Conservation (phyloP, 495 filamentous ascomycete species). For the Aspergillus avenaceus region DNA sequence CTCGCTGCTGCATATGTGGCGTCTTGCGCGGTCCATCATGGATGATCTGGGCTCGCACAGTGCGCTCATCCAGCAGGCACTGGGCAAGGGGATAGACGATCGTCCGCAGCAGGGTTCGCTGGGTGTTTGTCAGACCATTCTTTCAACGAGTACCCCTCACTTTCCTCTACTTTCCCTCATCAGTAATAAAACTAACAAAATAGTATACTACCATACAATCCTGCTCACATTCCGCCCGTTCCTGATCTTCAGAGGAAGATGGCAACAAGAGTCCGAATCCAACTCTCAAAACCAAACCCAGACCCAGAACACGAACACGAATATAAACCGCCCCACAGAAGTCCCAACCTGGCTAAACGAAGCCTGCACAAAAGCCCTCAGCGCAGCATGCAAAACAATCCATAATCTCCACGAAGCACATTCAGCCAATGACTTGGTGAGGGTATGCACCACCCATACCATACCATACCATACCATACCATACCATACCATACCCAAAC, state of each 20-base stretch:
- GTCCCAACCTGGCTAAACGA: slow-evolving; percentile 41
- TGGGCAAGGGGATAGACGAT: slow-evolving; percentile 34
- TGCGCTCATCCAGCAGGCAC: slow-evolving; percentile 20
- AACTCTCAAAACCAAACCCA: no score
- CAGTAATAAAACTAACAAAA: background rate
- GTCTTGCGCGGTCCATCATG: slow-evolving; percentile 32
- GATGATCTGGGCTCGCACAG: slow-evolving; percentile 33
- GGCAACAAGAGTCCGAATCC: slow-evolving; percentile 30
- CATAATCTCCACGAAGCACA: slow-evolving; percentile 34
- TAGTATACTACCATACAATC: slow-evolving; percentile 40
- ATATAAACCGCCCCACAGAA: slow-evolving; percentile 20
- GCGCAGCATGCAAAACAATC: slow-evolving; percentile 34
- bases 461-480: no score
- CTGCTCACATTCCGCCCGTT: slow-evolving; percentile 44
- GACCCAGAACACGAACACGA: no score
- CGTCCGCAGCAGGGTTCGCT: slow-evolving; percentile 25
- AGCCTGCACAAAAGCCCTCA: slow-evolving; percentile 36
- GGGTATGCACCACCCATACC: slow-evolving; percentile 16
- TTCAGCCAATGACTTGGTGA: slow-evolving; percentile 30
- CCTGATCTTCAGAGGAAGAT: slow-evolving; percentile 40
- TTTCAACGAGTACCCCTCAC: slow-evolving; percentile 32
- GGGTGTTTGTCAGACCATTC: slow-evolving; percentile 35
- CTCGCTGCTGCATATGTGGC: slow-evolving; percentile 43
- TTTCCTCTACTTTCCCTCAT: no score
- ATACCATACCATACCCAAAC: no score